A percentile compares a stretch with the other conserved stretches of the same genome.
Evolutionary conservation across 345 rosid species (phyloP).

Genomic region (Rhizophora apiculata): DNA sequence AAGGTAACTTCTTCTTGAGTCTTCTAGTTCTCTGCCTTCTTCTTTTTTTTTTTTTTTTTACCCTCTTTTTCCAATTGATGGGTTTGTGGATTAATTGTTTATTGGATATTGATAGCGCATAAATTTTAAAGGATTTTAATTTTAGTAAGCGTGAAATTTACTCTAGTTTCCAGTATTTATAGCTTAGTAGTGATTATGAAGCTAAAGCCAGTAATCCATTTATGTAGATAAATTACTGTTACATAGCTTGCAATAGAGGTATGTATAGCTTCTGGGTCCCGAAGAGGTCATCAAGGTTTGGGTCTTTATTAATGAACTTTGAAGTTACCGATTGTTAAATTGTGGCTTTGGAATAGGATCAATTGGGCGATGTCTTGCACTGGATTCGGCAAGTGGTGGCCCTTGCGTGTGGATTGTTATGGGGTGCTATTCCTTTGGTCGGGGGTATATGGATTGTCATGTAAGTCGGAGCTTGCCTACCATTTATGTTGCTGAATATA

Average conservation of each 20-base stretch:
- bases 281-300: neutral
- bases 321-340: neutral
- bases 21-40: neutral
- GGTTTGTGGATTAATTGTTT: neutral
- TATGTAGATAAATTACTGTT: neutral
- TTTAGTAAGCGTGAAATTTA: too few relatives aligned
- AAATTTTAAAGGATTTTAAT: too few relatives aligned
- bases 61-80: too few relatives aligned
- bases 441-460: conserved; percentile 83
- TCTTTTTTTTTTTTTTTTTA: too few relatives aligned
- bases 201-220: neutral
- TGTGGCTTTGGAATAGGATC: conserved; percentile 56
- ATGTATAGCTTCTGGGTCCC: neutral
- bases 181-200: neutral
- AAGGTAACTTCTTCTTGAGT: conserved; percentile 40
- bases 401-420: conserved; percentile 70
- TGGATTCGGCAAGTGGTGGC: conserved; percentile 93
- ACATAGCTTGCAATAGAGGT: neutral
- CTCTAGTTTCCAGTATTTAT: neutral
- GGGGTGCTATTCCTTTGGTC: conserved; percentile 89
- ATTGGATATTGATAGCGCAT: neutral
- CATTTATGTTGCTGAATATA: neutral
- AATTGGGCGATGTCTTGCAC: conserved; percentile 95
- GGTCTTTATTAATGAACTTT: neutral
- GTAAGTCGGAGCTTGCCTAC: conserved; percentile 44